A percentile compares a stretch with the other conserved stretches of the same genome.
Evolutionary conservation across 164 flowering plant genomes (phyloP).

Genomic region (Akebia trifoliata): DNA sequence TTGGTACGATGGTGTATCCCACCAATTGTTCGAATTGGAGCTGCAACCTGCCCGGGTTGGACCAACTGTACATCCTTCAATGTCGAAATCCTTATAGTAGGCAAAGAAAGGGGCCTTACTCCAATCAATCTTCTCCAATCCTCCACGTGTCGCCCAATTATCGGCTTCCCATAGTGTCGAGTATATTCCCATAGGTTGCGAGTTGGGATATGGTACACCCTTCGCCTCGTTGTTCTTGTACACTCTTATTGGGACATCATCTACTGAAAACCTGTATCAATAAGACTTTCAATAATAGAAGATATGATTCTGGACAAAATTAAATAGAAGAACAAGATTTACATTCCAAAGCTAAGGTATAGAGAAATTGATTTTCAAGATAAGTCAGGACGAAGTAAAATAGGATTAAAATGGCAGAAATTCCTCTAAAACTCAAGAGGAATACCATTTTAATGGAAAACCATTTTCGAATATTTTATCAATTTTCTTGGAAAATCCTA

Average conservation of each 20-base stretch:
- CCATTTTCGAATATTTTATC: no score
- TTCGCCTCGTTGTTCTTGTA: constrained; percentile 14
- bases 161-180: constrained; percentile 18
- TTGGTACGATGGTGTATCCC: constrained; percentile 12
- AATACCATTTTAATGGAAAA: no score
- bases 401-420: no score
- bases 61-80: constrained; percentile 8
- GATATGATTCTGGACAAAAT: no score
- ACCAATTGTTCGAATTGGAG: constrained; percentile 6
- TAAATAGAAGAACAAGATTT: no score
- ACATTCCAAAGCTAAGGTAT: no score
- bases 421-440: no score
- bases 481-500: no score
- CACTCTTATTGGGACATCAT: constrained; percentile 11
- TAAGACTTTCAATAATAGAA: background rate
- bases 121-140: constrained; percentile 14
- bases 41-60: background rate
- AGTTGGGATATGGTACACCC: constrained; percentile 5
- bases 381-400: no score
- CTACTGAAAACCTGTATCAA: constrained; percentile 4
- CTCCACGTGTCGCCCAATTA: constrained; percentile 18
- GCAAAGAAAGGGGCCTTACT: constrained; percentile 16
- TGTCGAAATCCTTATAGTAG: constrained; percentile 14
- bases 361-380: no score
- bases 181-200: constrained; percentile 12